Percentiles rank a stretch among this genome's conserved stretches.
phyloP scores from a whole-genome alignment of 2,329 filamentous ascomycete species.

The Parasarocladium wereldwijsianum region DNA sequence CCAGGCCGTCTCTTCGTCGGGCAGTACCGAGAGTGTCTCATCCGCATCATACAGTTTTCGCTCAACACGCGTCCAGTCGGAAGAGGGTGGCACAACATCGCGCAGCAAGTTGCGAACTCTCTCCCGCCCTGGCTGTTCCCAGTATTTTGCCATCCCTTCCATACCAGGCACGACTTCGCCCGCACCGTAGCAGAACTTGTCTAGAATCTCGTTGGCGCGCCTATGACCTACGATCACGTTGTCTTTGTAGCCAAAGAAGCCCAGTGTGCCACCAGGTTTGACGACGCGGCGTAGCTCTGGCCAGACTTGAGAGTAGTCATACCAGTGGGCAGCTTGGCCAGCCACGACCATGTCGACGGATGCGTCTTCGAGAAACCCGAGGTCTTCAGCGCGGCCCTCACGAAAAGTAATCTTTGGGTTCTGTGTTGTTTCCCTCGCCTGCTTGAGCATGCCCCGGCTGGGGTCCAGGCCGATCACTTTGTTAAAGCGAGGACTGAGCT shows the following conservation, averaged over 20 bases:
- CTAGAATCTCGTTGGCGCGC: conserved; percentile 34
- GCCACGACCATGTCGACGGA: conserved; percentile 36
- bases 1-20: conserved; percentile 24
- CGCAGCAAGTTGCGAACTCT: conserved; percentile 36
- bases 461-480: conserved; percentile 35
- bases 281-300: conserved; percentile 38
- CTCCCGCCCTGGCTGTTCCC: conserved; percentile 44
- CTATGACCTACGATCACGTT: conserved; percentile 41
- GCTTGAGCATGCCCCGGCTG: conserved; percentile 36
- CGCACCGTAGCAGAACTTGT: conserved; percentile 38
- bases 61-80: conserved; percentile 35
- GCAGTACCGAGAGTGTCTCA: conserved; percentile 18
- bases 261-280: conserved; percentile 39
- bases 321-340: conserved; percentile 54
- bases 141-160: conserved; percentile 40
- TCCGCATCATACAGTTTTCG: conserved; percentile 44
- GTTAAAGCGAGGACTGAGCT: conserved; percentile 31
- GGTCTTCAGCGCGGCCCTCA: conserved; percentile 36
- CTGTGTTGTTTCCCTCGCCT: conserved; percentile 27
- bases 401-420: conserved; percentile 31
- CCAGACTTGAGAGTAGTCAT: conserved; percentile 41
- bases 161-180: conserved; percentile 27
- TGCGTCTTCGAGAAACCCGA: conserved; percentile 31
- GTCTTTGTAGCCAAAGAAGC: conserved; percentile 46
- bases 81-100: conserved; percentile 33